Evolutionary conservation across 2,329 filamentous ascomycete genomes (phyloP), one percentile per base, ranked within the genome.

Genomic region (Endocalyx cinctus): DNA sequence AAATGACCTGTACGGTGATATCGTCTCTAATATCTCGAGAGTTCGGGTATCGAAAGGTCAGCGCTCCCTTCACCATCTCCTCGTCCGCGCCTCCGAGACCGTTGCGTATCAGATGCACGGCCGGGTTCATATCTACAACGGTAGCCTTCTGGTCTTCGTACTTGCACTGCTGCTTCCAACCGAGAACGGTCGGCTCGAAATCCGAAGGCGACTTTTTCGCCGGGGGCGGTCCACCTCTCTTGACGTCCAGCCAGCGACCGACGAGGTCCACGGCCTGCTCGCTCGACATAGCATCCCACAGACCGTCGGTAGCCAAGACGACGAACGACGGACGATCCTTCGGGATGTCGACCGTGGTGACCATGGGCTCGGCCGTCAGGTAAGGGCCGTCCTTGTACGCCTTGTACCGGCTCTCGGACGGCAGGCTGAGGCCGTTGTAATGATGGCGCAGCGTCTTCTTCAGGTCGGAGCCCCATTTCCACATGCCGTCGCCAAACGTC

Each of bases 1-100:
- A 90, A 39, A 90, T 83, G 19, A 94, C 85, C 60, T 92, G 84
- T 12, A 92, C 82, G 0, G 87, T 92, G 34, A 90, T 69, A 54
- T 92, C 87, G 49, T 92, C 87, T 45, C 84, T 77, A 28, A 61
- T 54, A 29, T 55, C 51, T 41, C 86, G 69, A 25, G 81, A 82
- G 46, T 81, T 78, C 0, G 87, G 86, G 41, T 77, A 77, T 7
- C 78, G 76, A 17, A 87, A 69, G 2, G 84, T 86, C 50, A 90
- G 63, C 30, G 87, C 62, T 5, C 83, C 85, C 44, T 79, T 79
- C 16, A 92, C 67, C 69, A 87, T 77, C 48, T 87, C 81, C 44
- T 74, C 70, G 45, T 89, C 76, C 38, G 77, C 81, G 5, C 87
- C 87, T 25, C 87, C 87, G 11, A 92, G 72, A 1, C 84, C 84